Conservation (phyloP, 805 yeast species). For the Teunomyces stri region DNA sequence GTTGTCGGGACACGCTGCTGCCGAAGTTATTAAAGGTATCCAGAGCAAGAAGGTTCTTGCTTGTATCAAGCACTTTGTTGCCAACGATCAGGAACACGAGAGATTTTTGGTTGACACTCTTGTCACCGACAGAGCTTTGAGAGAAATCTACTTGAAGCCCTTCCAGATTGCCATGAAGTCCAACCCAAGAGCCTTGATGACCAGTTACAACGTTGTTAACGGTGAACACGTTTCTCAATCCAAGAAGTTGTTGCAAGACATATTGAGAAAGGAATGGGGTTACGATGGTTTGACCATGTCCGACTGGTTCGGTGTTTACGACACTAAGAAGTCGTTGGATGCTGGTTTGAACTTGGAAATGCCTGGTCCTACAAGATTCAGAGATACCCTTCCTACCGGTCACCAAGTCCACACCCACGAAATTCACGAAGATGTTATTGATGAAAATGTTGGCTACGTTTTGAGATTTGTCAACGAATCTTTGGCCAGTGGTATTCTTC, state of each 20-base stretch:
- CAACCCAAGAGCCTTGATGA: constrained; percentile 57
- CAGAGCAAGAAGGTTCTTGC: constrained; percentile 52
- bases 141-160: constrained; percentile 64
- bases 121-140: constrained; percentile 57
- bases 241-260: constrained; percentile 39
- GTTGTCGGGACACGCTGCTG: constrained; percentile 45
- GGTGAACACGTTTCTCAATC: constrained; percentile 57
- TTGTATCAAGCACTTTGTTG: constrained; percentile 59
- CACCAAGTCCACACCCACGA: constrained; percentile 44
- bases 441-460: constrained; percentile 48
- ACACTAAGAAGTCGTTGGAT: constrained; percentile 44
- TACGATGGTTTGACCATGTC: constrained; percentile 58
- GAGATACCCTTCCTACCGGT: constrained; percentile 39
- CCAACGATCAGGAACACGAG: constrained; percentile 62
- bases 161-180: constrained; percentile 58
- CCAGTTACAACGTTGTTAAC: constrained; percentile 61
- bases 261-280: constrained; percentile 55
- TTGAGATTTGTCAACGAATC: constrained; percentile 47
- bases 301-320: constrained; percentile 63
- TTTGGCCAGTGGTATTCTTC: constrained; percentile 39
- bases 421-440: constrained; percentile 39
- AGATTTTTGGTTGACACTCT: constrained; percentile 48
- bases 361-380: constrained; percentile 59
- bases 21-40: constrained; percentile 52
- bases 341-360: constrained; percentile 64